Evolutionary conservation across 192 early-diverging fungal species (phyloP).

Genomic region (Entomortierella chlamydospora): DNA sequence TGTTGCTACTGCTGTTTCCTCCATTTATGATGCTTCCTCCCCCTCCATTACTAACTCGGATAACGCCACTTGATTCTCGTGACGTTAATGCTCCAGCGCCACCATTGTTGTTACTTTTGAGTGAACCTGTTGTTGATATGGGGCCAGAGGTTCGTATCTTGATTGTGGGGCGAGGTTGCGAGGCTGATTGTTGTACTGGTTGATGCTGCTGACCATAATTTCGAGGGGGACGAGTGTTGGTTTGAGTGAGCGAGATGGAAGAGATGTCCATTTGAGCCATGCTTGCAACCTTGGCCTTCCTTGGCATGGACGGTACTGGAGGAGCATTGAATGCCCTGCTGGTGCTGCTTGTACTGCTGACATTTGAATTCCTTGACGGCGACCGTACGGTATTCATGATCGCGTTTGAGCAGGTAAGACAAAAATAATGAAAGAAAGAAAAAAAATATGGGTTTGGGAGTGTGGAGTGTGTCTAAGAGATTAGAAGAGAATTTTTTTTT

Average conservation of each 20-base stretch:
- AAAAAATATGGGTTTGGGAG: background rate
- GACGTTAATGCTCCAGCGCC: too few species aligned
- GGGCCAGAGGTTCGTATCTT: constrained; percentile 30
- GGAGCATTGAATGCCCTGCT: background rate
- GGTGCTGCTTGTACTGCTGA: constrained; percentile 2
- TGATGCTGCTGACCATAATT: background rate
- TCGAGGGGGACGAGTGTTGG: background rate
- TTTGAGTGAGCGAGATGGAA: constrained; percentile 7
- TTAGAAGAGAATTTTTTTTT: too few species aligned
- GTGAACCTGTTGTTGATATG: background rate
- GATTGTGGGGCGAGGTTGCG: constrained; percentile 21
- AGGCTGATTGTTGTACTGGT: background rate
- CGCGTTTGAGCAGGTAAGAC: background rate
- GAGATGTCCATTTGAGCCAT: constrained; percentile 41
- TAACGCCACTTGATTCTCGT: background rate
- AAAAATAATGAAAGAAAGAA: background rate
- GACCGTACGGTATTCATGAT: constrained; percentile 31
- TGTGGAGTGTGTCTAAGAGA: too few species aligned
- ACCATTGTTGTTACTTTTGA: background rate
- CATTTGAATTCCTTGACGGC: constrained; percentile 17
- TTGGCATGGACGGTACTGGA: constrained; percentile 1
- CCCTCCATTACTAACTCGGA: background rate
- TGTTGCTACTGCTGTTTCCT: background rate
- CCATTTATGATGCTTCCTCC: background rate
- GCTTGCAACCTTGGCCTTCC: constrained; percentile 30